These are phyloP conservation scores for Talaromyces thailandensis DNA, from an alignment of 495 filamentous ascomycete species.

Conservation along the genomic window DNA sequence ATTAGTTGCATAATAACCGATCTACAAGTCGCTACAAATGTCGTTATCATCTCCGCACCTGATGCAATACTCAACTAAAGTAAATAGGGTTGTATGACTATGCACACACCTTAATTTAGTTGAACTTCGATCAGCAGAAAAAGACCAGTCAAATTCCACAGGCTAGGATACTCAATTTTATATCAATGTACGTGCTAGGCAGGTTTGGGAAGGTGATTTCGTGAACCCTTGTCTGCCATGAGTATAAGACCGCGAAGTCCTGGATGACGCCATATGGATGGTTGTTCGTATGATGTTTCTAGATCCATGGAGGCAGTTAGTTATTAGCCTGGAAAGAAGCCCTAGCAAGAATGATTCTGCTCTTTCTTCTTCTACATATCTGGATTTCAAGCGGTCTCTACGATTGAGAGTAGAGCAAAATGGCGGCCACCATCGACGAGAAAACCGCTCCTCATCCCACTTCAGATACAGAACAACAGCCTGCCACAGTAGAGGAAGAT, in stretches of 20 bases:
- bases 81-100: neutral
- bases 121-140: neutral
- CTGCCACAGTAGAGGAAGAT: neutral
- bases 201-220: neutral
- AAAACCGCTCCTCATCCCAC: neutral
- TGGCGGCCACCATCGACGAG: neutral
- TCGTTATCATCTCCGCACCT: neutral
- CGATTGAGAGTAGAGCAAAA: neutral
- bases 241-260: neutral
- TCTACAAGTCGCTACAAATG: neutral
- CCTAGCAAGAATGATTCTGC: neutral
- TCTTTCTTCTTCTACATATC: neutral
- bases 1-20: neutral
- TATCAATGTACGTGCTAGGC: neutral
- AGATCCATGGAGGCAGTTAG: neutral
- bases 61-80: neutral
- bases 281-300: neutral
- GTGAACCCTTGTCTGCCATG: neutral
- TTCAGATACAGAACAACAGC: neutral
- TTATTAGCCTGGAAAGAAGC: neutral
- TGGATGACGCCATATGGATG: neutral
- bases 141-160: neutral
- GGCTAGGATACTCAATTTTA: neutral
- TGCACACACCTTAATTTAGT: neutral
- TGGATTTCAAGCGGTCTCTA: neutral